phyloP scores from a whole-genome alignment of 352 stramenopile genomes.

The Plasmopara halstedii region DNA sequence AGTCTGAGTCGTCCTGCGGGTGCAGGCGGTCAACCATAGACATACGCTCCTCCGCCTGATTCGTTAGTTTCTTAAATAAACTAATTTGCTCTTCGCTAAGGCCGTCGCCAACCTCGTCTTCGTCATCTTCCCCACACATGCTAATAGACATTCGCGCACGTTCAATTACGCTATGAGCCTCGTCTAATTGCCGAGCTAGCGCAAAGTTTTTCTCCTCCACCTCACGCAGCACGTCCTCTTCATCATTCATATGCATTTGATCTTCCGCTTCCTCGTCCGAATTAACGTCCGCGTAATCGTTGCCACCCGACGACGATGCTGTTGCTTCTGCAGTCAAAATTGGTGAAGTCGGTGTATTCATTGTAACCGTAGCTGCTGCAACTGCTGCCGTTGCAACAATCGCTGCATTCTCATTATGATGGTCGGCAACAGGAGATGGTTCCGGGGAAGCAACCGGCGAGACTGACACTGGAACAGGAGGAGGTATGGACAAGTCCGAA shows the following conservation, averaged over 20 bases:
- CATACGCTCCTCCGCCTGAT: constrained; percentile 75
- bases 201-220: constrained; percentile 84
- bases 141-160: constrained; percentile 83
- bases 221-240: constrained; percentile 63
- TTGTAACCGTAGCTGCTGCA: constrained; percentile 2
- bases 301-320: constrained; percentile 32
- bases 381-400: constrained; percentile 3
- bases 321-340: constrained; percentile 27
- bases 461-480: constrained; percentile 14
- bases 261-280: constrained; percentile 77
- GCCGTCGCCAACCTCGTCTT: constrained; percentile 50
- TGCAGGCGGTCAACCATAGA: constrained; percentile 79
- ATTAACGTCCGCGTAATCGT: constrained; percentile 77
- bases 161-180: constrained; percentile 79
- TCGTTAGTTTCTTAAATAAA: constrained; percentile 90
- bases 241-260: constrained; percentile 64
- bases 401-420: constrained; percentile 3
- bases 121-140: constrained; percentile 64
- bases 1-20: constrained; percentile 69
- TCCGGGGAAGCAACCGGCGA: constrained; percentile 13
- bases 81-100: constrained; percentile 83
- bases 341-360: constrained; percentile 19
- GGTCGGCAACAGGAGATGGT: constrained; percentile 17
- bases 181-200: constrained; percentile 68
- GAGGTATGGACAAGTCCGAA: constrained; percentile 19